Evolutionary conservation across 345 rosid species (phyloP).

Genomic region (Aurinia saxatilis): DNA sequence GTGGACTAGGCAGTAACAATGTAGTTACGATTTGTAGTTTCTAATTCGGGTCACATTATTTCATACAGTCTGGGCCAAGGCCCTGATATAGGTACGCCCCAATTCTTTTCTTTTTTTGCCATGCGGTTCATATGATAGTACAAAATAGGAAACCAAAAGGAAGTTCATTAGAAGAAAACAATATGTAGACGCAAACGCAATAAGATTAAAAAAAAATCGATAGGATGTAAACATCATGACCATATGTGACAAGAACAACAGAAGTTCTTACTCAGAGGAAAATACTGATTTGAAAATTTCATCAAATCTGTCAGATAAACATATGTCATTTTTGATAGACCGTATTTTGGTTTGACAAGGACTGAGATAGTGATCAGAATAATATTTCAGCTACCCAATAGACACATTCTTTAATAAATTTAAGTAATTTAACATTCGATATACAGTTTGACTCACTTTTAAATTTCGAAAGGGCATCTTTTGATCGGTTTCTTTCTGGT

Average conservation of each 20-base stretch:
- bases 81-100: not conserved
- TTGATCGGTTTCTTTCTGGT: not conserved
- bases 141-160: not conserved
- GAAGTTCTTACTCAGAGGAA: not conserved
- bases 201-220: not conserved
- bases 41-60: not conserved
- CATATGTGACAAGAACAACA: conserved; percentile 1
- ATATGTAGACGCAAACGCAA: not conserved
- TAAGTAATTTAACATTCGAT: not conserved
- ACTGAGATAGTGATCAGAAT: not conserved
- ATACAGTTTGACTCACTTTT: not conserved
- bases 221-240: conserved; percentile 7
- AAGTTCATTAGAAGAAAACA: not conserved
- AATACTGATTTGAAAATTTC: not conserved
- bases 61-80: not conserved
- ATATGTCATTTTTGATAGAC: not conserved
- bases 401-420: not conserved
- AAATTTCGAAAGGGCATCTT: not conserved
- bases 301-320: not conserved
- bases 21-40: not conserved
- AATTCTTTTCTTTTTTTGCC: not conserved
- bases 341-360: not conserved
- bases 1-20: too few species aligned
- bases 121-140: not conserved
- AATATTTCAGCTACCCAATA: not conserved